Evolutionary conservation across 345 rosid species (phyloP).

Genomic region (Passiflora organensis): DNA sequence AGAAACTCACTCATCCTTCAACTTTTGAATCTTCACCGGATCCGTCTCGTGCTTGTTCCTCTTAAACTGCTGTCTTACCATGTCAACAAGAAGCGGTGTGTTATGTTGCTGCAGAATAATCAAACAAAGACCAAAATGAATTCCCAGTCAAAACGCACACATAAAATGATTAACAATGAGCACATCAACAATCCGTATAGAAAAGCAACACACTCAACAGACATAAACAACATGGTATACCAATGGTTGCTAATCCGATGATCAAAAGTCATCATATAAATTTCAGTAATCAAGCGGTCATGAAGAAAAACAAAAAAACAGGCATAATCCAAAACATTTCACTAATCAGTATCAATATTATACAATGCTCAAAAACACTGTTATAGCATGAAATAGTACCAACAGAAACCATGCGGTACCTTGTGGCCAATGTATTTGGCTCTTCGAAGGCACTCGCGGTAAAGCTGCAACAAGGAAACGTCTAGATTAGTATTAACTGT

Average conservation of each 20-base stretch:
- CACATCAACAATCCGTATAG: neutral
- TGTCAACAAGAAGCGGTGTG: conserved; percentile 62
- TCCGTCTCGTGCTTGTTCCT: conserved; percentile 76
- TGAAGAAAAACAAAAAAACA: too few relatives aligned
- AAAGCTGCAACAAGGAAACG: conserved; percentile 46
- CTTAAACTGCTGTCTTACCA: conserved; percentile 88
- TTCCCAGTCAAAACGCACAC: neutral
- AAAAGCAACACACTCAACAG: neutral
- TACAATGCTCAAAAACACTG: too few relatives aligned
- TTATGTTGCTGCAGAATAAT: conserved; percentile 68
- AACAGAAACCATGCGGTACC: conserved; percentile 27
- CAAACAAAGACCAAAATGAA: conserved; percentile 5
- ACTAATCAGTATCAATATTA: too few relatives aligned
- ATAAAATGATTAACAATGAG: neutral
- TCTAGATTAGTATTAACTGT: neutral
- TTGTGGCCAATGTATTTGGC: conserved; percentile 76
- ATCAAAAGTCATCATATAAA: too few relatives aligned
- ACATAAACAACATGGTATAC: neutral
- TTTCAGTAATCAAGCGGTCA: too few relatives aligned
- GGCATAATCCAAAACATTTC: too few relatives aligned
- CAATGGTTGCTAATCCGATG: too few relatives aligned
- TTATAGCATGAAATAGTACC: neutral
- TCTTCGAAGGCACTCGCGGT: conserved; percentile 94
- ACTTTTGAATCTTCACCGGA: conserved; percentile 80
- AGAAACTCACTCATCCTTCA: conserved; percentile 79